phyloP scores from a whole-genome alignment of 2,329 filamentous ascomycete species.

The Lithohypha guttulata region DNA sequence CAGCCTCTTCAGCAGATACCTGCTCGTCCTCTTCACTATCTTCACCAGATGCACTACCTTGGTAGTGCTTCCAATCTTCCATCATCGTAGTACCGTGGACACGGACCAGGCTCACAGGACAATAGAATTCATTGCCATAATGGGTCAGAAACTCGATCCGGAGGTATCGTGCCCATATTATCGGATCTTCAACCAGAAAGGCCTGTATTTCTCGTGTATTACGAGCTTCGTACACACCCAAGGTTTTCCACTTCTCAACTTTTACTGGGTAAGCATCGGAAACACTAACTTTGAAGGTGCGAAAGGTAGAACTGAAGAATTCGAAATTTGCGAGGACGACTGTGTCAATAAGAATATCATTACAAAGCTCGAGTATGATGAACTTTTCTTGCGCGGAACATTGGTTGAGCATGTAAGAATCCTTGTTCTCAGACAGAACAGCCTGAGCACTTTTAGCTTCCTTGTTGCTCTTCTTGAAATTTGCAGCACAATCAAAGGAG shows the following conservation, averaged over 20 bases:
- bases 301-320: constrained; percentile 96
- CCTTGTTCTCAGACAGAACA: constrained; percentile 90
- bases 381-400: constrained; percentile 84
- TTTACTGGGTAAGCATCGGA: constrained; percentile 93
- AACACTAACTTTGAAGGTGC: constrained; percentile 80
- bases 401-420: constrained; percentile 94
- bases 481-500: constrained; percentile 93
- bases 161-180: constrained; percentile 91
- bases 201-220: constrained; percentile 92
- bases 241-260: constrained; percentile 75
- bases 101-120: constrained; percentile 77
- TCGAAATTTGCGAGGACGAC: constrained; percentile 97
- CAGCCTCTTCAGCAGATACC: constrained; percentile 12
- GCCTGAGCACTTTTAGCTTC: constrained; percentile 81
- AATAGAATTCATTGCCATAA: constrained; percentile 95
- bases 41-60: constrained; percentile 52
- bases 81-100: constrained; percentile 92
- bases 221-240: constrained; percentile 80
- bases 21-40: constrained; percentile 20
- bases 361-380: constrained; percentile 85
- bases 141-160: constrained; percentile 85
- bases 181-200: constrained; percentile 84
- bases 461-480: constrained; percentile 76
- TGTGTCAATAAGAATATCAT: constrained; percentile 78
- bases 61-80: constrained; percentile 84